Base-by-base conservation (phyloP, 805 yeast genomes). In the Saccharomycopsis oosterbeekiorum region DNA sequence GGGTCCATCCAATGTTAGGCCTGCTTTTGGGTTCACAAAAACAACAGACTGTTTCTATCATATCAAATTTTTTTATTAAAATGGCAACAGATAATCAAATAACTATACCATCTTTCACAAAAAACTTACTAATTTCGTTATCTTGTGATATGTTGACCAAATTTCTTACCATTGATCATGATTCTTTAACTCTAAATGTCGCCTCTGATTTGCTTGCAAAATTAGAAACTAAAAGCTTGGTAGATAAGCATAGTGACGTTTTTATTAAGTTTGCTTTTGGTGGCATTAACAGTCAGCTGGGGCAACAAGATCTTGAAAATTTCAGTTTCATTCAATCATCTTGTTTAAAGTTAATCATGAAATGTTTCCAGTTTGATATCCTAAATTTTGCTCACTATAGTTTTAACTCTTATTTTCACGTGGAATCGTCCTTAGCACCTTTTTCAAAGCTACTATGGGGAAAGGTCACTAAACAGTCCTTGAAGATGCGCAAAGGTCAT, bases 41-140 rank as follows among this genome's bases (percentile, higher is more conserved):
- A 58, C 81, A 81, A 42, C 82, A 81, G 51, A 76, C 83, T 58
- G 79, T 80, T 1, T 79, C 83, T 55, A 80, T 79, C 58, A 70
- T 83, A 4, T 80, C 84, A 11, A 74, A 77, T 56, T 78, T 75
- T 65, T 75, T 83, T 58, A 71, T 83, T 39, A 77, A 76, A 37
- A 24, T 59, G 29, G 40, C 60, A 14, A 37, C 59, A 5, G 66
- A 60, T 36, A 61, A 58, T 24, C 56, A 56, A 6, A 42, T 57
- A 10, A 17, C 14, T 9, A 37, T 59, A 14, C 56, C 55, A 9
- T 26, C 37, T 11, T 58, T 43, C 57, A 55, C 63, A 58, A 24
- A 57, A 26, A 29, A 34, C 60, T 37, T 60, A 26, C 59, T 57
- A 11, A 43, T 40, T 39, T 63, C 60, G 21, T 58, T 24, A 21